A percentile compares a stretch with the other conserved stretches of the same genome.
phyloP scores from a whole-genome alignment of 164 flowering plant species.

The Saururus chinensis region DNA sequence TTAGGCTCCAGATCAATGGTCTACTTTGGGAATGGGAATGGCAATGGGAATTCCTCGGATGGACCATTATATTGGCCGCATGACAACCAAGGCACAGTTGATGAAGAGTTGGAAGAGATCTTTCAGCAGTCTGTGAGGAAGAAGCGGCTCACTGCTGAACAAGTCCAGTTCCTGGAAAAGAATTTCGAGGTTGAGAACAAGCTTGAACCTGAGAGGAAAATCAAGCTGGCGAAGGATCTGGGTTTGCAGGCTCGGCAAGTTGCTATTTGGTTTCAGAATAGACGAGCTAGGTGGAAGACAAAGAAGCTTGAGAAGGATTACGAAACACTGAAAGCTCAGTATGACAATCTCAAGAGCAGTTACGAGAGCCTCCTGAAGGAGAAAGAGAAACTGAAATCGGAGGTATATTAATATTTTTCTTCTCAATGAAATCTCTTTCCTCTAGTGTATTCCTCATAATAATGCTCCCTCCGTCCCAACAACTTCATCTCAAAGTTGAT shows the following conservation, averaged over 20 bases:
- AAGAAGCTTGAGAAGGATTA: conserved; percentile 45
- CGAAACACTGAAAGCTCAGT: conserved; percentile 25
- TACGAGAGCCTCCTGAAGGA: conserved; percentile 49
- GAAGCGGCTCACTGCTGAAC: conserved; percentile 52
- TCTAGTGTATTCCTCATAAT: background rate
- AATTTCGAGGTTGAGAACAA: conserved; percentile 73
- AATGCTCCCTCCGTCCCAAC: no score
- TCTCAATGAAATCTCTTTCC: background rate
- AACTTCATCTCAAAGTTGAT: background rate
- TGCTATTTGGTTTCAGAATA: conserved; percentile 50
- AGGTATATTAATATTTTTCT: conserved; percentile 23
- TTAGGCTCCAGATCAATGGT: conserved; percentile 62
- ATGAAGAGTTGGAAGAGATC: conserved; percentile 56
- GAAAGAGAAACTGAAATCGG: conserved; percentile 48
- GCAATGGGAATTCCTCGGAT: conserved; percentile 18
- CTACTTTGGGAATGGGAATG: conserved; percentile 43
- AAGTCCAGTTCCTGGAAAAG: conserved; percentile 60
- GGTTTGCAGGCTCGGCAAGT: conserved; percentile 80
- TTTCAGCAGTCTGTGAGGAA: conserved; percentile 68
- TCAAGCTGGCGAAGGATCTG: conserved; percentile 60
- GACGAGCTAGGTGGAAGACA: conserved; percentile 44
- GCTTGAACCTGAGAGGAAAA: conserved; percentile 80
- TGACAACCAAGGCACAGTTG: conserved; percentile 44
- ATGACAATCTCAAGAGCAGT: conserved; percentile 43
- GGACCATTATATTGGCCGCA: conserved; percentile 33